Base-by-base conservation (phyloP, 305 asterid genomes). In the Salvia sclarea region DNA sequence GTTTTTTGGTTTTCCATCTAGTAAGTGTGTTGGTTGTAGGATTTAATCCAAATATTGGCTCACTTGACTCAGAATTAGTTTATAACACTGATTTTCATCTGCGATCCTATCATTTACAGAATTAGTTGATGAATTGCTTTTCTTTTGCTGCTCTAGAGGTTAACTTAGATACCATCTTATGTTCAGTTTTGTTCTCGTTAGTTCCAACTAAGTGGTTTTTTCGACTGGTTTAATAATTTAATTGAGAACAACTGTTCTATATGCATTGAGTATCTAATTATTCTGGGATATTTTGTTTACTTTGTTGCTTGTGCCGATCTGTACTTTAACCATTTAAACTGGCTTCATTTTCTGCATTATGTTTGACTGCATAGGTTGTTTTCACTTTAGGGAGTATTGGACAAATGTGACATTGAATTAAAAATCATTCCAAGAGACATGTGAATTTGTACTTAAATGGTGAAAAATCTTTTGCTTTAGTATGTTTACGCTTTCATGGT, bases 281-380 rank as follows among this genome's bases (percentile, higher is more conserved):
- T 54, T 54, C 50, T 38, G 47, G 14, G 21, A 62, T 57, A 63
- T 60, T 25, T 67, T 4, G 68, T 25, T 59, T 64, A 45, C 53
- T 33, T 54, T 45, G 61, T 61, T 18, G 53, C 9, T 43, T 20
- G 16, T 37, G 38, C 28, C 45, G 60, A 54, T 59, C 57, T 35
- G 25, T 47, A 45, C 41, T 53, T 44, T 2, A 8, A 47, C 12
- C n/a, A 17, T 9, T 61, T 22, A n/a, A 48, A n/a, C 41, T 31
- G 30, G 57, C 22, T 57, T 64, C 43, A 60, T 59, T 21, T 24
- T 54, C 54, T 53, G 52, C 30, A 49, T 62, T 66, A 1, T 30
- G 31, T 58, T 64, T 38, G 48, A 24, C 47, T 13, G 68, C 56
- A 57, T 25, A 40, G 20, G 48, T 20, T 33, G 17, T 14, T 40